phyloP scores from a whole-genome alignment of 208 protist genomes.

The Wallacemonas sp. region DNA sequence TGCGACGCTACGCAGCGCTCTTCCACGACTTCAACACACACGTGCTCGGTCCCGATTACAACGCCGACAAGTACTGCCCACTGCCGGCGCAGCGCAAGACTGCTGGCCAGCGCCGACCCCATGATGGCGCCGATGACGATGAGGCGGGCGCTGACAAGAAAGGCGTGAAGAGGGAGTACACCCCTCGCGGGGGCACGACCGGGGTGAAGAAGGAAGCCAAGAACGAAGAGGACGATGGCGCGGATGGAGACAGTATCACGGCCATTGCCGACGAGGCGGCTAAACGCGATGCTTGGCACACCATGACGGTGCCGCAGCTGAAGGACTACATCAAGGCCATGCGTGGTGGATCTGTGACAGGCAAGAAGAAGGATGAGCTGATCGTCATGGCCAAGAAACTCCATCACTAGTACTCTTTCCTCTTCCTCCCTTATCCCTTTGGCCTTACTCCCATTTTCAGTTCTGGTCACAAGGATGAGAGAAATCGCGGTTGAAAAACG shows the following conservation, averaged over 20 bases:
- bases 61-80: slow-evolving; percentile 42
- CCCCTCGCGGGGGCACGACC: neutral
- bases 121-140: neutral
- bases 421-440: too few species aligned
- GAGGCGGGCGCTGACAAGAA: neutral
- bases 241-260: slow-evolving; percentile 14
- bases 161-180: neutral
- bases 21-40: slow-evolving; percentile 53
- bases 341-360: slow-evolving; percentile 13
- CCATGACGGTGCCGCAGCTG: slow-evolving; percentile 41
- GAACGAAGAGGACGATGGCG: neutral
- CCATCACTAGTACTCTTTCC: slow-evolving; percentile 11
- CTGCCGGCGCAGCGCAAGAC: slow-evolving; percentile 1
- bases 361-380: slow-evolving; percentile 33
- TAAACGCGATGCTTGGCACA: slow-evolving; percentile 31
- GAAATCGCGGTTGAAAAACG: too few species aligned
- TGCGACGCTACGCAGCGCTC: slow-evolving; percentile 31
- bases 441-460: too few species aligned
- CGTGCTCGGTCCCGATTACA: slow-evolving; percentile 53
- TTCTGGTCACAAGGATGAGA: too few species aligned
- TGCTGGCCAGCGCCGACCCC: slow-evolving; percentile 15
- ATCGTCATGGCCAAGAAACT: slow-evolving; percentile 21
- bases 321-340: slow-evolving; percentile 36
- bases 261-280: slow-evolving; percentile 29
- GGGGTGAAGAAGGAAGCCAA: neutral